Conservation (phyloP, 331 rosid genomes). For the Spiraea crenata region DNA sequence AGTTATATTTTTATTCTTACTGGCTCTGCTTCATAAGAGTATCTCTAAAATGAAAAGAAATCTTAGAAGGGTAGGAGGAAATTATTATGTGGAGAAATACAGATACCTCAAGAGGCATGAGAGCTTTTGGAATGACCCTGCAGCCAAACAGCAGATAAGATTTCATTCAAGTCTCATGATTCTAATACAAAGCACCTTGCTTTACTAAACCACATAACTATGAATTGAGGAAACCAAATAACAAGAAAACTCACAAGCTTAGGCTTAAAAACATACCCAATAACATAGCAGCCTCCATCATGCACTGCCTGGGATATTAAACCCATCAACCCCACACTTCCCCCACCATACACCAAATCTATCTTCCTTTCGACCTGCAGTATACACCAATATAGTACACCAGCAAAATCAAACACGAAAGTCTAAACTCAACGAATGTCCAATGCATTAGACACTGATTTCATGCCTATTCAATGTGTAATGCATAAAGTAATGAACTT, state of each 20-base stretch:
- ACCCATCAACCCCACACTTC: conserved; percentile 93
- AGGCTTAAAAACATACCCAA: conserved; percentile 55
- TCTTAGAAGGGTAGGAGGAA: neutral
- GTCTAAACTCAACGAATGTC: conserved; percentile 11
- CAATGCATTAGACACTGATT: conserved; percentile 7
- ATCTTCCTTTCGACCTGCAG: conserved; percentile 78
- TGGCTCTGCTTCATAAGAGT: neutral
- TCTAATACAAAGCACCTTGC: conserved; percentile 24
- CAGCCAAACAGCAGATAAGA: conserved; percentile 25
- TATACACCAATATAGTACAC: conserved; percentile 24
- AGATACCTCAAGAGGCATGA: conserved; percentile 86
- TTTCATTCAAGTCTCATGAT: conserved; percentile 15
- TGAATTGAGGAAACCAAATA: conserved; percentile 11
- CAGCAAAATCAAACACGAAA: conserved; percentile 16
- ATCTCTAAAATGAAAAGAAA: neutral
- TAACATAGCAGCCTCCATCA: conserved; percentile 88
- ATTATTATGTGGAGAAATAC: neutral
- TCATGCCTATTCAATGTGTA: conserved; percentile 22
- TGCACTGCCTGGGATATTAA: conserved; percentile 72
- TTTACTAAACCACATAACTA: conserved; percentile 8
- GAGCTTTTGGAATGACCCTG: conserved; percentile 95
- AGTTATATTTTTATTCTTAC: neutral
- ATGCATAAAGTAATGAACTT: neutral
- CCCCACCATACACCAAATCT: conserved; percentile 95
- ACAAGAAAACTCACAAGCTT: neutral